Evolutionary conservation across 768 basidiomycete species (phyloP).

Genomic region (Boletus edulis): DNA sequence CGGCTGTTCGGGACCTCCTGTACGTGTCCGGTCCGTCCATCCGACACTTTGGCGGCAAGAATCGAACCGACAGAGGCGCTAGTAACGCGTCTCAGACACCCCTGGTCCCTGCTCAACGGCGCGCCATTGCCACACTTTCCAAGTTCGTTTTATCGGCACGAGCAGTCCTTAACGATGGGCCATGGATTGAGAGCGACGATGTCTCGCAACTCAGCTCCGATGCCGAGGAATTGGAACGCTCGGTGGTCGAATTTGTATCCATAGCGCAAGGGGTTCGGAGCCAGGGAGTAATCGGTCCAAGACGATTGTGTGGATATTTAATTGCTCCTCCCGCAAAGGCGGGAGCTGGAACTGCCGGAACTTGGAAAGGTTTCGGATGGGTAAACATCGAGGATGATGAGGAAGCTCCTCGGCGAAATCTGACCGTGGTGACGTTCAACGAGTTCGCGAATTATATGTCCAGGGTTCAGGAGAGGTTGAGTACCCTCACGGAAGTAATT

Average conservation of each 20-base stretch:
- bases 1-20: slow-evolving; percentile 67
- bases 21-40: slow-evolving; percentile 59
- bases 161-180: slow-evolving; percentile 56
- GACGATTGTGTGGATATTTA: slow-evolving; percentile 38
- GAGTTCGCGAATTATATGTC: slow-evolving; percentile 30
- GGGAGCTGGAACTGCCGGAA: slow-evolving; percentile 50
- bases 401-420: slow-evolving; percentile 26
- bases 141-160: slow-evolving; percentile 85
- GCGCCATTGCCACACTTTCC: slow-evolving; percentile 83
- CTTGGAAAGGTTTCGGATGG: slow-evolving; percentile 58
- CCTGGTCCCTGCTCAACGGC: slow-evolving; percentile 74
- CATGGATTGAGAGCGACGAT: slow-evolving; percentile 21
- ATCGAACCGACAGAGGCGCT: slow-evolving; percentile 23
- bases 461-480: slow-evolving; percentile 31
- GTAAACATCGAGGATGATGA: slow-evolving; percentile 35
- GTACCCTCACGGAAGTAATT: slow-evolving; percentile 17
- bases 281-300: slow-evolving; percentile 28
- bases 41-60: slow-evolving; percentile 51
- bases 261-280: slow-evolving; percentile 50
- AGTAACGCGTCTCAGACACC: slow-evolving; percentile 48
- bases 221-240: slow-evolving; percentile 69
- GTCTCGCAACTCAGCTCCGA: slow-evolving; percentile 60
- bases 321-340: slow-evolving; percentile 35
- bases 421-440: slow-evolving; percentile 30
- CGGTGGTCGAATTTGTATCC: slow-evolving; percentile 61